Base-by-base conservation (phyloP, 768 basidiomycete genomes). In the Sistotremastrum niveocremeum region DNA sequence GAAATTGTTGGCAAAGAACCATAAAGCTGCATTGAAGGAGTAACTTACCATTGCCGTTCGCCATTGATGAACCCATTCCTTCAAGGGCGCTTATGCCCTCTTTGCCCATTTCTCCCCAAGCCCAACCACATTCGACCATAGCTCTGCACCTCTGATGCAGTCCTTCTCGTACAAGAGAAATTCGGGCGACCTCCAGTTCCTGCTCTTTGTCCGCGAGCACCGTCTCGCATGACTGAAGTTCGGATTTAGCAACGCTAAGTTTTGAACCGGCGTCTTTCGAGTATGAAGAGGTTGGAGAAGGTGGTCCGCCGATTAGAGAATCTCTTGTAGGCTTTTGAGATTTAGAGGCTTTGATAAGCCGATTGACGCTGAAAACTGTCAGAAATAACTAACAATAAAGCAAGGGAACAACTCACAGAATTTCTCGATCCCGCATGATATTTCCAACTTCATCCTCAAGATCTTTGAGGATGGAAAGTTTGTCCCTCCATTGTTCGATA, bases 211-310 rank as follows among this genome's bases (percentile, higher is more conserved):
- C 49, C 0, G 79, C 79, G 2, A 90, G 69, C 46, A 81, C 81
- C 0, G 73, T 66, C 56, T 90, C 86, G 58, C 87, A 90, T 6
- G 84, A 87, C 54, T 86, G 85, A 12, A 89, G 66, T 51, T 88
- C 82, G 0, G 79, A 65, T 52, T 88, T 86, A 0, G 85, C 84
- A 2, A 74, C 63, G 0, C 66, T 65, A 6, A 85, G 69, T 55
- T 84, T 85, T 11, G 62, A 40, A 38, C 49, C 34, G 5, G 41
- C 32, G 20, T n/a, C 51, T 36, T 35, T 33, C 31, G 2, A 39
- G 29, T 28, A 29, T 43, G 29, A 41, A 31, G 33, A 49, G 8
- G 45, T 42, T 8, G 49, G 41, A 20, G 46, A 50, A 20, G 53
- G 39, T 8, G 29, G n/a, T 32, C 28, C 39, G 39, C 11, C 10